Percentiles rank a stretch among this genome's conserved stretches.
Evolutionary conservation across 1,284 basidiomycete species (phyloP).

Genomic region (Tremellales sp.): DNA sequence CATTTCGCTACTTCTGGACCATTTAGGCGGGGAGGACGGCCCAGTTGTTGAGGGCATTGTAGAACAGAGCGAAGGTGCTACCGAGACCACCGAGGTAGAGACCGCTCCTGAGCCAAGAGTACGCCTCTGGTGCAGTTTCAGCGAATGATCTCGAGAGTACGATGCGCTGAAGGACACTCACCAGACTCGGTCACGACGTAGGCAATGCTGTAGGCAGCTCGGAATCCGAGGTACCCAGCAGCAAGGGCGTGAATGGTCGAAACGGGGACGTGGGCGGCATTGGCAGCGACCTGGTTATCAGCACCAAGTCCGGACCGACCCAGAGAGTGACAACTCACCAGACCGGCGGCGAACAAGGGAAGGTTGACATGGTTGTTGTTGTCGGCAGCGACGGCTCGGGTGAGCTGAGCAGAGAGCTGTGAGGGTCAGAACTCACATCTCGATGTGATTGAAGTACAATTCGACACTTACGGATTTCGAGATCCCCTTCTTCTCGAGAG

Average conservation of each 20-base stretch:
- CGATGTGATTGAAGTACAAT: background rate
- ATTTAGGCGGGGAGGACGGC: slow-evolving; percentile 6
- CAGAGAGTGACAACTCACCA: slow-evolving; percentile 12
- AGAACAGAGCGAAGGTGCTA: slow-evolving; percentile 7
- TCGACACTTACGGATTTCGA: slow-evolving; percentile 2
- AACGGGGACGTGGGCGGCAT: slow-evolving; percentile 20
- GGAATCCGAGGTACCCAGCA: slow-evolving; percentile 12
- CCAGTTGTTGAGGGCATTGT: slow-evolving; percentile 12
- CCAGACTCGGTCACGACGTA: slow-evolving; percentile 27
- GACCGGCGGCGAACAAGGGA: slow-evolving; percentile 20
- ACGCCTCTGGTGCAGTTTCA: slow-evolving; percentile 5
- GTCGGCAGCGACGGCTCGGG: background rate
- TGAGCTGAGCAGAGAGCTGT: background rate
- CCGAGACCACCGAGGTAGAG: slow-evolving; percentile 6
- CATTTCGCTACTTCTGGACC: no score
- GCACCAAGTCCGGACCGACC: background rate
- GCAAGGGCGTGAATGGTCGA: slow-evolving; percentile 16
- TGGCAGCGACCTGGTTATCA: slow-evolving; percentile 14
- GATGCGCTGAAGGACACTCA: slow-evolving; percentile 7
- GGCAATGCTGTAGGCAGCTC: slow-evolving; percentile 20
- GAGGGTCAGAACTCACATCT: no score
- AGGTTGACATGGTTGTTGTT: slow-evolving; percentile 16
- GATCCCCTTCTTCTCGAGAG: slow-evolving; percentile 2
- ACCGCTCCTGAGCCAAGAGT: slow-evolving; percentile 4
- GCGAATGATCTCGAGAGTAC: background rate